Percentiles rank a stretch among this genome's conserved stretches.
Conservation (phyloP, 306 rosid species). For the Luffa acutangula region DNA sequence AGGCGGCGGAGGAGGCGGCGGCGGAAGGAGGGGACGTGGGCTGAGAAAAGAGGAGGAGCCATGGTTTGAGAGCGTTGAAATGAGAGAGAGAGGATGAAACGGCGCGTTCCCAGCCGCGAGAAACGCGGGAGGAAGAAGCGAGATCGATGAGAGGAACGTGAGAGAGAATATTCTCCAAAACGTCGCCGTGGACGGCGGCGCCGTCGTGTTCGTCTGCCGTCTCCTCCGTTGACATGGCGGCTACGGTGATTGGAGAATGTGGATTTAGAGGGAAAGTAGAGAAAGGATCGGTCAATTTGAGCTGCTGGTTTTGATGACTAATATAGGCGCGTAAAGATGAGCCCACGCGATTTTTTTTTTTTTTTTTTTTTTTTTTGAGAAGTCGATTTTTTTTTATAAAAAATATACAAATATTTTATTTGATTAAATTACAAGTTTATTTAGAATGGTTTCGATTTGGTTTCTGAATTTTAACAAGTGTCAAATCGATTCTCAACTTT, state of each 20-base stretch:
- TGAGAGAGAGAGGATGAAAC: conserved; percentile 50
- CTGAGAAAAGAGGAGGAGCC: conserved; percentile 54
- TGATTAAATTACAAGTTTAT: too few relatives aligned
- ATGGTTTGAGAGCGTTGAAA: conserved; percentile 37
- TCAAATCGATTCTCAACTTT: too few relatives aligned
- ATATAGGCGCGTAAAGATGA: too few relatives aligned
- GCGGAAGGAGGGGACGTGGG: conserved; percentile 24
- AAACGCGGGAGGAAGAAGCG: conserved; percentile 34
- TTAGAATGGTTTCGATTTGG: too few relatives aligned
- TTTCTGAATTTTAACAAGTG: too few relatives aligned
- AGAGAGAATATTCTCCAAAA: conserved; percentile 47
- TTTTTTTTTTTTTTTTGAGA: too few relatives aligned
- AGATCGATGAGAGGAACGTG: conserved; percentile 53
- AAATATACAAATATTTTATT: too few relatives aligned
- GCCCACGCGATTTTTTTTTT: too few relatives aligned
- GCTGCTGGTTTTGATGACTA: too few relatives aligned
- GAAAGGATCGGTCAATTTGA: too few relatives aligned
- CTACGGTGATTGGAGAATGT: background rate
- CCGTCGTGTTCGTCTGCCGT: conserved; percentile 13
- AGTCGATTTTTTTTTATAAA: too few relatives aligned
- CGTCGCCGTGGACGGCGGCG: conserved; percentile 48
- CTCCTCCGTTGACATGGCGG: background rate
- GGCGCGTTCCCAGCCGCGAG: conserved; percentile 45
- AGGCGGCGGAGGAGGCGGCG: conserved; percentile 43
- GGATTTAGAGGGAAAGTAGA: background rate